A percentile compares a stretch with the other conserved stretches of the same genome.
phyloP scores from a whole-genome alignment of 169 alveolate species.

The Eimeria tenella region DNA sequence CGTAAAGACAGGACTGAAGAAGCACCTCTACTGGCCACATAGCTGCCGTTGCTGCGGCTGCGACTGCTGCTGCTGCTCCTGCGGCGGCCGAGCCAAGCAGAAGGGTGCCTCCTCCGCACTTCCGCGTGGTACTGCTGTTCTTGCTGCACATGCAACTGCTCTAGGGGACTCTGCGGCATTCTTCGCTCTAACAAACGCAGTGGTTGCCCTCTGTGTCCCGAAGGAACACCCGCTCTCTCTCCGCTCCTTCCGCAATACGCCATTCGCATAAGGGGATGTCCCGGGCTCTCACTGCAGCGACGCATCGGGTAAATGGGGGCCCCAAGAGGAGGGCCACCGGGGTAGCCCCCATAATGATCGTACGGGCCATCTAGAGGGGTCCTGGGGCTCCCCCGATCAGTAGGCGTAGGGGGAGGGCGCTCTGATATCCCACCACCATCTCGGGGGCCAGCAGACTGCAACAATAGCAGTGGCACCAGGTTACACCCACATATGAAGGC shows the following conservation, averaged over 20 bases:
- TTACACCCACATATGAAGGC: neutral
- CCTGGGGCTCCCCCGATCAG: neutral
- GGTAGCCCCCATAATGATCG: constrained; percentile 9
- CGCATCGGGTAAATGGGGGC: neutral
- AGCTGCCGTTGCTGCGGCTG: neutral
- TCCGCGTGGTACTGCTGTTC: no score
- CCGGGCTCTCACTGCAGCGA: neutral
- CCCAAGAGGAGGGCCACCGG: neutral
- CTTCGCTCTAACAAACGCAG: neutral
- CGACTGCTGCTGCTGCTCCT: constrained; percentile 10
- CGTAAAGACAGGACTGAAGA: no score
- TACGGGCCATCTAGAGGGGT: neutral
- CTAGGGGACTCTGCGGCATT: neutral
- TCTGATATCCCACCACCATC: neutral
- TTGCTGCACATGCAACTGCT: no score
- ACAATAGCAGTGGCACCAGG: neutral
- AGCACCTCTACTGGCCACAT: neutral
- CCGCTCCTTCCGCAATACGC: neutral
- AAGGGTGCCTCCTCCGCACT: neutral
- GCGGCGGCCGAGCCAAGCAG: neutral
- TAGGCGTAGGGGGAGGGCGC: neutral
- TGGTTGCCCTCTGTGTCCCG: neutral
- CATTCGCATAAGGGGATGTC: neutral
- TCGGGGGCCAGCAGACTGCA: constrained; percentile 4
- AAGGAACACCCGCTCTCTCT: neutral